phyloP scores from a whole-genome alignment of 768 basidiomycete species.

The Lyophyllum atratum region DNA sequence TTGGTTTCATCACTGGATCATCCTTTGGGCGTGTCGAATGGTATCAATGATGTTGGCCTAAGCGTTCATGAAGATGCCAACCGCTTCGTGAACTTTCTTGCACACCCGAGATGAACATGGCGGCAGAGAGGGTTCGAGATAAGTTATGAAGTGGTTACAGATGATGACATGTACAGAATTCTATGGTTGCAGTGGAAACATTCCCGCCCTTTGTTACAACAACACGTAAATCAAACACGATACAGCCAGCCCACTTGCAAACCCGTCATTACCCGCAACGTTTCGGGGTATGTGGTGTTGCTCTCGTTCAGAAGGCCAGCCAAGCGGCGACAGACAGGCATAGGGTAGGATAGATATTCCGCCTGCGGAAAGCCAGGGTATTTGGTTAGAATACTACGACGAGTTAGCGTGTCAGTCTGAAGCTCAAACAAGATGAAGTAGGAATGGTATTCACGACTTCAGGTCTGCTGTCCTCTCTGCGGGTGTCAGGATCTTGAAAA shows the following conservation, averaged over 20 bases:
- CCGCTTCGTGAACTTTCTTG: too few relatives aligned
- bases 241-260: slow-evolving; percentile 82
- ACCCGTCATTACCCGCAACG: slow-evolving; percentile 77
- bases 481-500: slow-evolving; percentile 79
- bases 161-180: neutral
- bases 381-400: slow-evolving; percentile 57
- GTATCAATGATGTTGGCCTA: too few relatives aligned
- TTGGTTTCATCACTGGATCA: too few relatives aligned
- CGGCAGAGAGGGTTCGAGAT: neutral
- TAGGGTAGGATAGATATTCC: slow-evolving; percentile 86
- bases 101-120: too few relatives aligned
- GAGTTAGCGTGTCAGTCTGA: slow-evolving; percentile 4
- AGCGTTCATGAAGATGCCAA: too few relatives aligned
- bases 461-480: slow-evolving; percentile 52
- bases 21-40: too few relatives aligned
- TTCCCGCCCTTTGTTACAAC: neutral
- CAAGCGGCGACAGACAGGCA: slow-evolving; percentile 72
- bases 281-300: slow-evolving; percentile 73
- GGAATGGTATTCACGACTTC: slow-evolving; percentile 43
- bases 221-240: slow-evolving; percentile 28
- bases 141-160: neutral
- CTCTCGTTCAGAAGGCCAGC: slow-evolving; percentile 75
- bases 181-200: neutral
- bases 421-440: neutral
- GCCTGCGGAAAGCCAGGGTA: slow-evolving; percentile 86